phyloP scores from a whole-genome alignment of 164 flowering plant species.

The Buxus sempervirens region DNA sequence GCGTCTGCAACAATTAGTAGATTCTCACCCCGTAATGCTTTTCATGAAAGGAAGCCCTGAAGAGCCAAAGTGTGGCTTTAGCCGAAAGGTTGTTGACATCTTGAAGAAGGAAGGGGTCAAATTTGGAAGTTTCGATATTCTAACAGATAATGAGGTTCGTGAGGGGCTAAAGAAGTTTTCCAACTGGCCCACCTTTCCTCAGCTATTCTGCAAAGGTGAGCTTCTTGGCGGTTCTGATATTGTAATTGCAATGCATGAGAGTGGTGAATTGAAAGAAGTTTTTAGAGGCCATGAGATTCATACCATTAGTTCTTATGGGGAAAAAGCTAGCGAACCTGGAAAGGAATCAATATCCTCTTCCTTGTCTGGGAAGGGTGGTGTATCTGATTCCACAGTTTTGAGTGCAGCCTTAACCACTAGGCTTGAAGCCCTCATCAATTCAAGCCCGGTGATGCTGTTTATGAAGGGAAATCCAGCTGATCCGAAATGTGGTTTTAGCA shows the following conservation, averaged over 20 bases:
- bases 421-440: conserved; percentile 48
- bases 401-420: conserved; percentile 45
- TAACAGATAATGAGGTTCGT: conserved; percentile 73
- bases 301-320: conserved; percentile 14
- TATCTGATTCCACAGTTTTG: conserved; percentile 58
- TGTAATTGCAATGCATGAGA: conserved; percentile 79
- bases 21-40: conserved; percentile 72
- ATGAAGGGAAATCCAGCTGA: conserved; percentile 91
- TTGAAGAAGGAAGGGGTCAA: conserved; percentile 69
- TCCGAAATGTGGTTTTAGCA: conserved; percentile 88
- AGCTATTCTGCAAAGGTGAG: conserved; percentile 89
- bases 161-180: conserved; percentile 83
- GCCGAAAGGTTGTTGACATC: conserved; percentile 69
- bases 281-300: conserved; percentile 63
- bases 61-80: conserved; percentile 87
- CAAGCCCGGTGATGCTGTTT: conserved; percentile 73
- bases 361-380: conserved; percentile 39
- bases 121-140: conserved; percentile 87
- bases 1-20: conserved; percentile 53
- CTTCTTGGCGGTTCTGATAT: conserved; percentile 93
- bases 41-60: conserved; percentile 96
- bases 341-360: background rate
- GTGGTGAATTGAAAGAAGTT: conserved; percentile 76
- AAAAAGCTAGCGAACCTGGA: conserved; percentile 23
- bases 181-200: conserved; percentile 97